These are phyloP conservation scores for Aschersonia sp. DNA, from an alignment of 2,329 filamentous ascomycete genomes.

Conservation along the genomic window DNA sequence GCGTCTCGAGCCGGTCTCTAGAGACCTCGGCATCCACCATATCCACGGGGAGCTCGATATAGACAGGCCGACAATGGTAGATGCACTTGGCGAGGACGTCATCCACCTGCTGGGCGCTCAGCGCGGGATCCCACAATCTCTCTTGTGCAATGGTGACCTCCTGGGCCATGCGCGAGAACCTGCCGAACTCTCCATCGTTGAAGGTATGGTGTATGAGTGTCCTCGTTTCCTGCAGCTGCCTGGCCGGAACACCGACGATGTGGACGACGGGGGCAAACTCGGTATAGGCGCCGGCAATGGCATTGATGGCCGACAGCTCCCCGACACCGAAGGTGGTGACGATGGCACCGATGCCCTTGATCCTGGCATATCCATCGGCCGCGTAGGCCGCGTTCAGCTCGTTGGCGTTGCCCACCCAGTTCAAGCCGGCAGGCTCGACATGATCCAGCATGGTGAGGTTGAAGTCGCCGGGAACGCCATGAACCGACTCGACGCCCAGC, in stretches of 20 bases:
- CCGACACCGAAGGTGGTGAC: conserved; percentile 49
- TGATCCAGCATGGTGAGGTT: conserved; percentile 23
- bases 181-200: conserved; percentile 36
- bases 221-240: conserved; percentile 25
- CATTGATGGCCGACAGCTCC: conserved; percentile 41
- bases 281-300: conserved; percentile 41
- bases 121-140: conserved; percentile 24
- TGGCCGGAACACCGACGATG: conserved; percentile 38
- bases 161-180: conserved; percentile 33
- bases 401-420: conserved; percentile 38
- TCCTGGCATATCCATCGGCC: conserved; percentile 41
- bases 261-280: conserved; percentile 42
- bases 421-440: conserved; percentile 19
- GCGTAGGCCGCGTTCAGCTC: conserved; percentile 44
- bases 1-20: conserved; percentile 12
- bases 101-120: conserved; percentile 29
- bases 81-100: conserved; percentile 22
- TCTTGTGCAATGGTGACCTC: conserved; percentile 34
- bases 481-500: conserved; percentile 41
- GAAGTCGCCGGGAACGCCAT: conserved; percentile 32
- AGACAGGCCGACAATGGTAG: conserved; percentile 38
- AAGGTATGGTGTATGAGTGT: conserved; percentile 38
- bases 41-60: conserved; percentile 40
- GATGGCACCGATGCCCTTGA: conserved; percentile 33
- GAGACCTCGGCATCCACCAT: conserved; percentile 25